Base-by-base conservation (phyloP, 2,329 filamentous ascomycete genomes). In the Chaetomium olivaceum region DNA sequence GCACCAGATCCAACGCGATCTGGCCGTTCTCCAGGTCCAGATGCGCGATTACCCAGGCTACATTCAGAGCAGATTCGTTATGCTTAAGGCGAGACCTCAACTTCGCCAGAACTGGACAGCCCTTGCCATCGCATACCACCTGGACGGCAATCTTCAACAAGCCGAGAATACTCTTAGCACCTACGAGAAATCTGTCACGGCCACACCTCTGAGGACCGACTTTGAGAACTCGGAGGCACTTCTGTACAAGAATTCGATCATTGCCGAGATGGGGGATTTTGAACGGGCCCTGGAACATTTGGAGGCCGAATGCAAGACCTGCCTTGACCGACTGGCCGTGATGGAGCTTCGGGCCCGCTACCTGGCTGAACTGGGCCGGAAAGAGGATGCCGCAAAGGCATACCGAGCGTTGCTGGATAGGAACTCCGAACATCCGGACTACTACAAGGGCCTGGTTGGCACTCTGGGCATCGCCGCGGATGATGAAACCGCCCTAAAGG, bases 41-140 rank as follows among this genome's bases (percentile, higher is more conserved):
- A 97, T 97, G 87, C 89, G 95, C 73, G 95, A 99, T 80, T 98
- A 93, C 78, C 85, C 90, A 70, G 95, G 95, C 61, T 98, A 98
- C 76, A 87, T 97, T 70, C 89, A 94, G 77, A 98, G 92, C 79
- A 87, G 95, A 72, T 89, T 87, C 68, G 84, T 89, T 63, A 98
- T 99, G 90, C 84, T 99, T 70, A 90, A 95, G 77, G 88, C 91
- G 54, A 88, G 91, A 66, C 91, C 95, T 1, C 87, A 89, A 70
- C 75, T 95, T 67, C 87, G 96, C 71, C 92, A 96, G 80, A 97
- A 94, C 79, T 99, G 96, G 96, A 98, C 95, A 4, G 95, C 92
- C n/a, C 81, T 99, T 67, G 95, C 95, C 50, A 91, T 98, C 64
- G 95, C 94, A 43, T 88, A 97, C 76, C 95, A 99, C 74, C 83